These are phyloP conservation scores for Colletotrichum australisinense DNA, from an alignment of 2,329 filamentous ascomycete genomes.

Conservation along the genomic window DNA sequence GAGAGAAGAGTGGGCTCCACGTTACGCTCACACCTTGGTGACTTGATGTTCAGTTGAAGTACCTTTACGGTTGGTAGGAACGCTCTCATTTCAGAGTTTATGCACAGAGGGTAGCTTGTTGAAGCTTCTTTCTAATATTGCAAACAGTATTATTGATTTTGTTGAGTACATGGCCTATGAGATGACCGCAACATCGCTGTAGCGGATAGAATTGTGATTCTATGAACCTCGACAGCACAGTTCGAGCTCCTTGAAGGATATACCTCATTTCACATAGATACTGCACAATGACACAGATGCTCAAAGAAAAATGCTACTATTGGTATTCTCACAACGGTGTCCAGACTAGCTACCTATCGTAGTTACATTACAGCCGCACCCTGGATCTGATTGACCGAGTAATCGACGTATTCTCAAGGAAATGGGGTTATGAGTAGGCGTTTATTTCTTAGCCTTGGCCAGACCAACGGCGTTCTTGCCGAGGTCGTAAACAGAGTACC, in stretches of 20 bases:
- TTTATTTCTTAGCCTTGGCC: slow-evolving; percentile 77
- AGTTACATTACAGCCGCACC: slow-evolving; percentile 31
- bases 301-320: slow-evolving; percentile 16
- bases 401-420: slow-evolving; percentile 18
- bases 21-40: not conserved
- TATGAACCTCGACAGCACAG: too few relatives aligned
- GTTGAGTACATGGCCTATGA: not conserved
- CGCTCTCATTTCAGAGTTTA: not conserved
- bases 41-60: not conserved
- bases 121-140: not conserved
- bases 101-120: not conserved
- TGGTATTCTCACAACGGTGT: slow-evolving; percentile 34
- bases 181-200: not conserved
- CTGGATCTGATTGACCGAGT: not conserved
- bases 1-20: not conserved
- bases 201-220: not conserved
- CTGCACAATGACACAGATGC: not conserved
- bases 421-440: slow-evolving; percentile 11
- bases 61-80: not conserved
- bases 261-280: not conserved
- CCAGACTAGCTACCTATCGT: slow-evolving; percentile 31
- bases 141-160: not conserved
- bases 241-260: not conserved
- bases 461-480: slow-evolving; percentile 90
- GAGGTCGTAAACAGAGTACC: slow-evolving; percentile 97